Evolutionary conservation across 2,329 filamentous ascomycete genomes (phyloP), one percentile per base, ranked within the genome.

Genomic region (Colletotrichum sp.): DNA sequence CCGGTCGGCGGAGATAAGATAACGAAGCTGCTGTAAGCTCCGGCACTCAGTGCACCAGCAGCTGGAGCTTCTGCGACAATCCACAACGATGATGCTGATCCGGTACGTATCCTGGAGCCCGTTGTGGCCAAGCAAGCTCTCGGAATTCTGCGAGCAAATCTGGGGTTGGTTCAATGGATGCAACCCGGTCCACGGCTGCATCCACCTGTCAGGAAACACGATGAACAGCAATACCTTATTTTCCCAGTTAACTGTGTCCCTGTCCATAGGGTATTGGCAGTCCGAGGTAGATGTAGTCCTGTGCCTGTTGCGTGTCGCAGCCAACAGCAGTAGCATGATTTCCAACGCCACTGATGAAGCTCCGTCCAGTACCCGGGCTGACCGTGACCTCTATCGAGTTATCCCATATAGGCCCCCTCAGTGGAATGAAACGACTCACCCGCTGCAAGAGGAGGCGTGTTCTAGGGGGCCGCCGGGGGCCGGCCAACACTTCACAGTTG

Each of bases 1-100:
- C 74, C 74, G 55, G 52, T 62, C 39, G 71, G 55, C 74, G 74
- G 74, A 76, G 74, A 76, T 76, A 76, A 76, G 74, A 76, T 75
- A 76, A 16, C 66, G 32, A 61, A 74, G 48, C 70, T 76, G 18
- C 43, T 60, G 69, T 67, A 74, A 69, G 74, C 64, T 76, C 64
- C 74, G 73, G 70, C 56, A 30, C 28, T 64, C 18, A 48, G 10
- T 39, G 55, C 32, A 30, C 43, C 18, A 48, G 15, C 30, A 69
- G 55, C 66, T 69, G 16, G 27, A 70, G 39, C 67, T 69, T 32
- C 43, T 43, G 43, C 27, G 30, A 34, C 60, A 55, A n/a, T 22
- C 43, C 28, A 55, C 66, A 32, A 22, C 32, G 30, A 18, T 32
- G 30, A 66, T n/a, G 36, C 43, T 48, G 43, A 48, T 48, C 25